A percentile compares a stretch with the other conserved stretches of the same genome.
Evolutionary conservation across 2,329 filamentous ascomycete genomes (phyloP).

Genomic region (Bisporella sp.): DNA sequence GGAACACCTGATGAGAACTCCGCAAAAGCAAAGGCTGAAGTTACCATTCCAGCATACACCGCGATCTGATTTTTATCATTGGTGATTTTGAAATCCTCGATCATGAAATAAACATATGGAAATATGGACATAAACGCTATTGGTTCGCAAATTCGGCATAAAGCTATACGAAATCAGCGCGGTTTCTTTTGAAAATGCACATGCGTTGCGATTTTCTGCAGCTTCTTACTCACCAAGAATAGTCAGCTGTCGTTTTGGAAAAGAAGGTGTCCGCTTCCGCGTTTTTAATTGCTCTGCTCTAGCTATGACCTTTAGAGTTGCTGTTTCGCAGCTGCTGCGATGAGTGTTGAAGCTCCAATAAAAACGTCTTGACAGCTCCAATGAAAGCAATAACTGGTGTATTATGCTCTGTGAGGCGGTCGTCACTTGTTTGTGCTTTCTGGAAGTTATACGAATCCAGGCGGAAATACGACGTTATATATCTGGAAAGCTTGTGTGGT

Average conservation of each 20-base stretch:
- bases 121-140: slow-evolving; percentile 99
- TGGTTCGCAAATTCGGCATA: slow-evolving; percentile 94
- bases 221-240: slow-evolving; percentile 39
- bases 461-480: too few relatives aligned
- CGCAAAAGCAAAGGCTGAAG: slow-evolving; percentile 90
- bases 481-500: too few relatives aligned
- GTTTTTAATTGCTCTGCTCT: slow-evolving; percentile 22
- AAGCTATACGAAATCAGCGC: slow-evolving; percentile 43
- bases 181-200: not conserved
- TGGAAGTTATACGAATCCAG: too few relatives aligned
- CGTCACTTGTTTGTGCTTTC: too few relatives aligned
- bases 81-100: slow-evolving; percentile 76
- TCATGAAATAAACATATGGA: slow-evolving; percentile 97
- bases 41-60: slow-evolving; percentile 92
- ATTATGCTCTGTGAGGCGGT: too few relatives aligned
- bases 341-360: too few relatives aligned
- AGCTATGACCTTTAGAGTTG: too few relatives aligned
- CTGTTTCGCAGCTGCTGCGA: too few relatives aligned
- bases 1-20: slow-evolving; percentile 89
- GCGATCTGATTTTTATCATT: slow-evolving; percentile 62
- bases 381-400: too few relatives aligned
- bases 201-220: not conserved
- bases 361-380: too few relatives aligned
- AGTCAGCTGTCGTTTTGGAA: slow-evolving; percentile 41
- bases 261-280: slow-evolving; percentile 28